A percentile compares a stretch with the other conserved stretches of the same genome.
These are phyloP conservation scores for Cicer chorassanicum DNA, from an alignment of 306 rosid species.

Conservation along the genomic window DNA sequence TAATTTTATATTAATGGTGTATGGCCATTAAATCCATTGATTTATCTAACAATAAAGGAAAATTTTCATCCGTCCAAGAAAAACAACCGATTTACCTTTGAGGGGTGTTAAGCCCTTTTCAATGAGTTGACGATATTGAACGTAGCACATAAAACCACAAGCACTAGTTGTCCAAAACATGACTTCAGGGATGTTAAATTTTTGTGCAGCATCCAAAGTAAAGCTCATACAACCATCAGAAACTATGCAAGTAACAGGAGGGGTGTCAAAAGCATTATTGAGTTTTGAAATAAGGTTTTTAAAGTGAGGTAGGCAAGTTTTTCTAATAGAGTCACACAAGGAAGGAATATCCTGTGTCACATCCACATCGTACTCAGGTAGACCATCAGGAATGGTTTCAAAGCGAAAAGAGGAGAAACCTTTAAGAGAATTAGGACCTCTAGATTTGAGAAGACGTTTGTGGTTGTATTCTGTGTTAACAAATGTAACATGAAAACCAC, in stretches of 20 bases:
- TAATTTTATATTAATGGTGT: no score
- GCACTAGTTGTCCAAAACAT: constrained; percentile 58
- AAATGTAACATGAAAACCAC: constrained; percentile 51
- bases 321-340: constrained; percentile 40
- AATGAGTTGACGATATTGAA: constrained; percentile 32
- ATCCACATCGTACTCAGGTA: constrained; percentile 53
- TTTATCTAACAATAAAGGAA: no score
- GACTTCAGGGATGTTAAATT: constrained; percentile 48
- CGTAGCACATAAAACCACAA: constrained; percentile 60
- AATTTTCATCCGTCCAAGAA: no score
- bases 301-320: constrained; percentile 49
- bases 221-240: constrained; percentile 58
- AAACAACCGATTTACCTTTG: constrained; percentile 50
- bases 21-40: no score
- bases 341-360: constrained; percentile 56
- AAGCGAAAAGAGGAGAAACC: constrained; percentile 46
- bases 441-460: constrained; percentile 48
- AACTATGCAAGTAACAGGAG: constrained; percentile 55
- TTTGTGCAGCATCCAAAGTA: constrained; percentile 50
- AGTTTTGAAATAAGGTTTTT: constrained; percentile 49
- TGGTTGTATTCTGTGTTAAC: constrained; percentile 50
- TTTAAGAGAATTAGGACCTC: constrained; percentile 40
- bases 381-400: constrained; percentile 61
- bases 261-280: constrained; percentile 29
- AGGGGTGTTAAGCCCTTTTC: constrained; percentile 51